Percentiles rank a stretch among this genome's conserved stretches.
Evolutionary conservation across 2,329 filamentous ascomycete genomes (phyloP).

Genomic region (Aureobasidium zeae): DNA sequence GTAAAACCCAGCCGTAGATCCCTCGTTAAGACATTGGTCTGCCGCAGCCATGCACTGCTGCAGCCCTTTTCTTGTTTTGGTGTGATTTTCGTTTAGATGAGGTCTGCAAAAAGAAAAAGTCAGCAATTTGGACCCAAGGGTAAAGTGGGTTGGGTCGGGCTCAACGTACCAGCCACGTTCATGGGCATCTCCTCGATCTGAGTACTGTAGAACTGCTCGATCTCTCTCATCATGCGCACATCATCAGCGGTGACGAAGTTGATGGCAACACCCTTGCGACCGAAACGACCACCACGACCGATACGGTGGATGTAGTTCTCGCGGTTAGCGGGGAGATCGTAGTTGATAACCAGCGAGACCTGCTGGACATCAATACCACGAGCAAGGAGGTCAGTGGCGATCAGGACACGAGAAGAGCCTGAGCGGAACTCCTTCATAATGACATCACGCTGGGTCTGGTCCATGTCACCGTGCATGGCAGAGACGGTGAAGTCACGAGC

Average conservation of each 20-base stretch:
- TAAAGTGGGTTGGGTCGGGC: slow-evolving; percentile 32
- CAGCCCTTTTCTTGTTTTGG: slow-evolving; percentile 14
- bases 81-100: slow-evolving; percentile 30
- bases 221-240: slow-evolving; percentile 99
- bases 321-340: slow-evolving; percentile 95
- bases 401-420: slow-evolving; percentile 94
- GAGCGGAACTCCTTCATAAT: slow-evolving; percentile 99
- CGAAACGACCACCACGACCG: slow-evolving; percentile 98
- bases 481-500: slow-evolving; percentile 98
- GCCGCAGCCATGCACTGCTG: slow-evolving; percentile 13
- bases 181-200: slow-evolving; percentile 99
- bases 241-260: slow-evolving; percentile 99
- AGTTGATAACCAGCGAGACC: slow-evolving; percentile 99
- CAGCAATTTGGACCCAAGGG: slow-evolving; percentile 58
- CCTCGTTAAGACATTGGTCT: slow-evolving; percentile 13
- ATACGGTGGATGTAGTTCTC: slow-evolving; percentile 99
- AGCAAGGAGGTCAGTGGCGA: slow-evolving; percentile 93
- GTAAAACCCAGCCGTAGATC: slow-evolving; percentile 14
- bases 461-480: slow-evolving; percentile 99
- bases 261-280: slow-evolving; percentile 99
- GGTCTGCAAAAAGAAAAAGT: slow-evolving; percentile 23
- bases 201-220: slow-evolving; percentile 99
- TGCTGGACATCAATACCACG: slow-evolving; percentile 99
- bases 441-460: slow-evolving; percentile 91
- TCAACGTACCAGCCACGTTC: slow-evolving; percentile 58